phyloP scores from a whole-genome alignment of 2,329 filamentous ascomycete genomes.

The Trichoderma atrobrunneum region DNA sequence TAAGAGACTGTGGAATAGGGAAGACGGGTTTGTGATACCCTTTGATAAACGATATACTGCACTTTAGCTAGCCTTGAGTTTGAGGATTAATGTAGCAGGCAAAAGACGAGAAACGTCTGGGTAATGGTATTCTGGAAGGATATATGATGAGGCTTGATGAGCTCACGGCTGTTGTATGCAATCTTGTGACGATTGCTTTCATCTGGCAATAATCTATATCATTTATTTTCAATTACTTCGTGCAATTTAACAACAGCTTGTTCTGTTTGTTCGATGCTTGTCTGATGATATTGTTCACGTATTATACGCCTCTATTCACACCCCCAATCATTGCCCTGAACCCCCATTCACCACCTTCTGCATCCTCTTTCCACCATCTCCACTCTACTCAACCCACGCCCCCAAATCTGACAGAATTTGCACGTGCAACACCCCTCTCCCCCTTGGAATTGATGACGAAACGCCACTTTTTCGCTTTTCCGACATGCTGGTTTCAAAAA shows the following conservation, averaged over 20 bases:
- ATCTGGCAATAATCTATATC: background rate
- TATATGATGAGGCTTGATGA: background rate
- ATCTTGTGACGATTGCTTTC: background rate
- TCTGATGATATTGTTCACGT: background rate
- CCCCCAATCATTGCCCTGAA: background rate
- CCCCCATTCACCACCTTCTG: background rate
- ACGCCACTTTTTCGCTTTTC: conserved; percentile 13
- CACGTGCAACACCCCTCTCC: conserved; percentile 2
- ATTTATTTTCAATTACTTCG: too few relatives aligned
- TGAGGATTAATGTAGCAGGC: background rate
- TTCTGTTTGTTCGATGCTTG: background rate
- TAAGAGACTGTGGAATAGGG: background rate
- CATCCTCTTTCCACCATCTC: background rate
- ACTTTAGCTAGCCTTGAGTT: background rate
- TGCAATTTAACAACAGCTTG: background rate
- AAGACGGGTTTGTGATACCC: background rate
- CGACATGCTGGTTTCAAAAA: background rate
- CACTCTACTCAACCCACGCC: background rate
- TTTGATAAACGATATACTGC: background rate
- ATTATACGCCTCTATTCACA: background rate
- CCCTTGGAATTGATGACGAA: conserved; percentile 13
- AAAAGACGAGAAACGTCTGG: background rate
- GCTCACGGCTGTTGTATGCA: background rate
- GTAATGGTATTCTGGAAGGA: background rate
- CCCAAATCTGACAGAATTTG: background rate